These are phyloP conservation scores for Colletotrichum lini DNA, from an alignment of 2,329 filamentous ascomycete species.

Conservation along the genomic window DNA sequence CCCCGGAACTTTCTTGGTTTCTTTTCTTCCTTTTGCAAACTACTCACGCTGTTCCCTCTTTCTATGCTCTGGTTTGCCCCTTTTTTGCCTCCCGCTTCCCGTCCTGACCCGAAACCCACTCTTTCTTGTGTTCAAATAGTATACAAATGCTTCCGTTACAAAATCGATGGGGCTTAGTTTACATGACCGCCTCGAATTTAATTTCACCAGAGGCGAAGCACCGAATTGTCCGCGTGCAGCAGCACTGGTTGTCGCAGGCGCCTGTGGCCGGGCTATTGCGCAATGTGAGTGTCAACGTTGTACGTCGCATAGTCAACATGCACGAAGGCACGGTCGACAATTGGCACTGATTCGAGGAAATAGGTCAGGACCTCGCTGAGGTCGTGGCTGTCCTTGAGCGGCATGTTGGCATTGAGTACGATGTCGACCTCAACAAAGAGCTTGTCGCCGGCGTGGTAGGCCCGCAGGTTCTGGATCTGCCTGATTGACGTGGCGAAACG, in stretches of 20 bases:
- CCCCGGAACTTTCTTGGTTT: background rate
- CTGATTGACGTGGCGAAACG: constrained; percentile 90
- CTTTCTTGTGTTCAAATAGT: background rate
- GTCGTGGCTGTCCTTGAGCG: constrained; percentile 85
- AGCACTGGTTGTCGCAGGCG: background rate
- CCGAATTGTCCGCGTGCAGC: background rate
- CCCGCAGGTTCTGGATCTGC: constrained; percentile 87
- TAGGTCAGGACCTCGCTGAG: constrained; percentile 84
- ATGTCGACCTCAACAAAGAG: constrained; percentile 87
- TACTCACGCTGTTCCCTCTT: background rate
- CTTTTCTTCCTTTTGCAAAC: background rate
- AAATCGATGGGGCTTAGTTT: background rate
- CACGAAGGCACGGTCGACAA: constrained; percentile 81
- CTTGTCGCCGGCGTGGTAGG: constrained; percentile 89
- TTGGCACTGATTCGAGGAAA: constrained; percentile 86
- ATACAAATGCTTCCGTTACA: background rate
- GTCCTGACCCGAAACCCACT: background rate
- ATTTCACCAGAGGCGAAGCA: too few relatives aligned
- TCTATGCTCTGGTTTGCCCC: background rate
- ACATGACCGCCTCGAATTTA: background rate
- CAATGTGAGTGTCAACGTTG: constrained; percentile 73
- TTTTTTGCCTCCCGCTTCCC: background rate
- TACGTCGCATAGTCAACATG: constrained; percentile 76
- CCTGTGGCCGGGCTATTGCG: constrained; percentile 52
- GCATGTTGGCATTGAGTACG: constrained; percentile 82